These are phyloP conservation scores for Monosporascus sp. DNA, from an alignment of 2,329 filamentous ascomycete species.

Conservation along the genomic window DNA sequence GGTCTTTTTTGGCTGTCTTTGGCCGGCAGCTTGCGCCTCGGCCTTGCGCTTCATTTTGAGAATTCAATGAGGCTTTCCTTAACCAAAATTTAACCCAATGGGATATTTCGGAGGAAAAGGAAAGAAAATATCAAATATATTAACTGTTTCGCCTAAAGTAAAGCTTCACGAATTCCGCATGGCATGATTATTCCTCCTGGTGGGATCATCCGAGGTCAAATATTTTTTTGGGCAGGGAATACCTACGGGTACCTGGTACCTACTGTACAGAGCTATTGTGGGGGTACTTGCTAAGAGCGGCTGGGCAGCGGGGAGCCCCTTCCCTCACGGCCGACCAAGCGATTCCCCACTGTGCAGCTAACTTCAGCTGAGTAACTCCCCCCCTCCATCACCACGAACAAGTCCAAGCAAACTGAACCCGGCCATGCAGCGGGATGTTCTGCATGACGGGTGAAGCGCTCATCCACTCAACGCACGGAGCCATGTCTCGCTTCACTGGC, in stretches of 20 bases:
- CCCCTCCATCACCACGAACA: too few species aligned
- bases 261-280: too few species aligned
- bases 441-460: neutral
- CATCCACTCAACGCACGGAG: neutral
- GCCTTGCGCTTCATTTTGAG: slow-evolving; percentile 59
- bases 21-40: slow-evolving; percentile 37
- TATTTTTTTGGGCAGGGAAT: neutral
- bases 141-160: too few species aligned
- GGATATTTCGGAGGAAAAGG: too few species aligned
- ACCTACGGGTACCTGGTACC: too few species aligned
- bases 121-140: too few species aligned
- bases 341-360: neutral
- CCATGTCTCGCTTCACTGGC: neutral
- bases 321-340: neutral
- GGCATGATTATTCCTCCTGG: neutral
- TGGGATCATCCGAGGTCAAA: neutral
- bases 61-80: slow-evolving; percentile 14
- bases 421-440: neutral
- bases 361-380: too few species aligned
- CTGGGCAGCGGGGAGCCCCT: neutral
- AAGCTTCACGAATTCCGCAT: neutral
- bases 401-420: neutral
- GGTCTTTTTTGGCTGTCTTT: slow-evolving; percentile 45
- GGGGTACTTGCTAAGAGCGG: neutral
- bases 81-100: neutral